These are phyloP conservation scores for Xerocomus minutiporus DNA, from an alignment of 1,284 basidiomycete species.

Conservation along the genomic window DNA sequence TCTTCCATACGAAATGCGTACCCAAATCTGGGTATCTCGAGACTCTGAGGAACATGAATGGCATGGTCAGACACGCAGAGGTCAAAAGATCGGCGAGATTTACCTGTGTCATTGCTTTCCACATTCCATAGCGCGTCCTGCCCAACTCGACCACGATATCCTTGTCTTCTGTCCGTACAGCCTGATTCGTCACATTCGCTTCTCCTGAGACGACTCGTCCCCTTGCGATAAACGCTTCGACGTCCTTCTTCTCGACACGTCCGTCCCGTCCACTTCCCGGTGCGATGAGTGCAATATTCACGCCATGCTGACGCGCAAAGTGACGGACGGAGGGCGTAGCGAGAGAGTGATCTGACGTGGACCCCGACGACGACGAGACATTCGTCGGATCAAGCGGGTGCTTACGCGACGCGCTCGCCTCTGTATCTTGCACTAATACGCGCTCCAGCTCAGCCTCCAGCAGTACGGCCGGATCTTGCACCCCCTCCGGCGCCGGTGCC, in stretches of 20 bases:
- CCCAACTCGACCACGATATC: slow-evolving; percentile 67
- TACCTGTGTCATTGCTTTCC: slow-evolving; percentile 80
- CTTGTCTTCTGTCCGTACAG: slow-evolving; percentile 9
- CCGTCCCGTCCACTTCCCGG: slow-evolving; percentile 76
- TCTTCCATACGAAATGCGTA: slow-evolving; percentile 28
- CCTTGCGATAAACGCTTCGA: slow-evolving; percentile 55
- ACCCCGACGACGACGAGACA: slow-evolving; percentile 1
- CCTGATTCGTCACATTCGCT: background rate
- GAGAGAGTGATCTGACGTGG: slow-evolving; percentile 41
- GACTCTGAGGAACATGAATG: slow-evolving; percentile 45
- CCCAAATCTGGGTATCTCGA: slow-evolving; percentile 81
- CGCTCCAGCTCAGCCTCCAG: background rate
- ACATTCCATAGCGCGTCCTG: slow-evolving; percentile 80
- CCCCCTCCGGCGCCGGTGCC: background rate
- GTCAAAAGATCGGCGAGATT: slow-evolving; percentile 3
- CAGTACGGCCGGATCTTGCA: slow-evolving; percentile 11
- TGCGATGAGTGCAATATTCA: slow-evolving; percentile 56
- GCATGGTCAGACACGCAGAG: background rate
- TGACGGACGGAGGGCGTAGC: slow-evolving; percentile 79
- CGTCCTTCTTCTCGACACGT: slow-evolving; percentile 71
- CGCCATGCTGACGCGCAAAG: slow-evolving; percentile 62
- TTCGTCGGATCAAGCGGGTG: slow-evolving; percentile 69
- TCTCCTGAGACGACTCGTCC: slow-evolving; percentile 1
- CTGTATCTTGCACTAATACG: background rate
- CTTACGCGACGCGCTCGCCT: slow-evolving; percentile 13